Base-by-base conservation (phyloP, 345 rosid genomes). In the Limnanthes douglasii region DNA sequence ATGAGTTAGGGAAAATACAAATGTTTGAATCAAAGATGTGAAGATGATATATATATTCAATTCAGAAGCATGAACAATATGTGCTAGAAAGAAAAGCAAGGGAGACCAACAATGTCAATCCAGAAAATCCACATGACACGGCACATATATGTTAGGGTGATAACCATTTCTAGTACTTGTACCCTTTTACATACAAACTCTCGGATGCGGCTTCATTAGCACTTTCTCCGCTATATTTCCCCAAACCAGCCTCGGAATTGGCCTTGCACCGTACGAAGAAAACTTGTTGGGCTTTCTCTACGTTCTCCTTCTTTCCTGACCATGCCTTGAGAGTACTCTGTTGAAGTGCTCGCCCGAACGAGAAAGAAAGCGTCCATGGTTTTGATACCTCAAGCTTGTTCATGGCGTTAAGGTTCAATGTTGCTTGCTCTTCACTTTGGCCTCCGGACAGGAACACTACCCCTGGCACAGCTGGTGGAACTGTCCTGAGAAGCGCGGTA, bases 331-430 rank as follows among this genome's bases (percentile, higher is more conserved):
- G 95, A 1, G 97, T 88, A 75, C 95, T 88, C 28, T 74, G 77
- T 39, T 83, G 97, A 33, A 83, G 64, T 1, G 97, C 97, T 54
- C 97, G 72, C 15, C 95, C 93, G 28, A 88, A 88, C 1, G 97
- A 88, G 83, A 88, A 83, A 18, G 97, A 69, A 3, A 88, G 64
- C 6, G 93, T 72, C 97, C 97, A 88, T 45, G 95, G 95, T 59
- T 76, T 88, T 57, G 68, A 19, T 36, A 76, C 70, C 6, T 68
- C 61, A 3, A 79, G 70, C 69, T 72, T 78, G 68, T 88, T 79
- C 93, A 88, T 88, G 1, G 97, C 95, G 19, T 79, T 60, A 8
- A 88, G 67, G 59, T 88, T 88, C 47, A 51, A 23, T 1, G 97
- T 78, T 0, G 97, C 94, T 48, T 75, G 72, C 57, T 70, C 93